A percentile compares a stretch with the other conserved stretches of the same genome.
Evolutionary conservation across 2,329 filamentous ascomycete species (phyloP).

Genomic region (Neonectria faginata): DNA sequence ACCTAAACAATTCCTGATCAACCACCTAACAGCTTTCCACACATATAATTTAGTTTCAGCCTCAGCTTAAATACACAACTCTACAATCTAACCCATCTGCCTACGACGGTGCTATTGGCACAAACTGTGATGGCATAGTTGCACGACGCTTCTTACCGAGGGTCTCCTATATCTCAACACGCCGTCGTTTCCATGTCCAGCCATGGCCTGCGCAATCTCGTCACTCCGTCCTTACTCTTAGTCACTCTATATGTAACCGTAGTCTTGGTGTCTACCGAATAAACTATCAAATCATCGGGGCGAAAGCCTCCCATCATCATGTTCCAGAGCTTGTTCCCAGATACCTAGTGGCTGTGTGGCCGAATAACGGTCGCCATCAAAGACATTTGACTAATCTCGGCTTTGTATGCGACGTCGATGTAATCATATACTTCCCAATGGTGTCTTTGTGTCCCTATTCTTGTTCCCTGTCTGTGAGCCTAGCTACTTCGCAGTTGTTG

Average conservation of each 20-base stretch:
- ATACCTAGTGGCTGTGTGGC: neutral
- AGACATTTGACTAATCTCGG: neutral
- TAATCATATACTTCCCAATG: neutral
- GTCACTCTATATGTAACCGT: neutral
- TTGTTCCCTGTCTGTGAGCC: neutral
- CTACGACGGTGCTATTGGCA: neutral
- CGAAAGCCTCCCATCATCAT: neutral
- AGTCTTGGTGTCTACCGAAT: neutral
- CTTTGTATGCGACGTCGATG: too few relatives aligned
- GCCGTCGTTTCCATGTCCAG: conserved; percentile 1
- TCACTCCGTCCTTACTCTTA: neutral
- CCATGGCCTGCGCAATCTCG: conserved; percentile 4
- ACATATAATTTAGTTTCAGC: neutral
- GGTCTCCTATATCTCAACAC: neutral
- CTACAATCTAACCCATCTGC: too few relatives aligned
- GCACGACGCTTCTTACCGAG: neutral
- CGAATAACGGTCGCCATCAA: neutral
- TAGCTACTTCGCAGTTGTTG: neutral
- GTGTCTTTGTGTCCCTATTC: neutral
- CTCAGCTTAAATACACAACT: neutral
- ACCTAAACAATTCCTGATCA: neutral
- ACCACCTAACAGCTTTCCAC: neutral
- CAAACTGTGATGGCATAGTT: neutral
- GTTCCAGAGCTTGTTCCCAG: neutral
- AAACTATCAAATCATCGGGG: neutral